phyloP scores from a whole-genome alignment of 2,329 filamentous ascomycete species.

The Magnaporthiopsis poae region DNA sequence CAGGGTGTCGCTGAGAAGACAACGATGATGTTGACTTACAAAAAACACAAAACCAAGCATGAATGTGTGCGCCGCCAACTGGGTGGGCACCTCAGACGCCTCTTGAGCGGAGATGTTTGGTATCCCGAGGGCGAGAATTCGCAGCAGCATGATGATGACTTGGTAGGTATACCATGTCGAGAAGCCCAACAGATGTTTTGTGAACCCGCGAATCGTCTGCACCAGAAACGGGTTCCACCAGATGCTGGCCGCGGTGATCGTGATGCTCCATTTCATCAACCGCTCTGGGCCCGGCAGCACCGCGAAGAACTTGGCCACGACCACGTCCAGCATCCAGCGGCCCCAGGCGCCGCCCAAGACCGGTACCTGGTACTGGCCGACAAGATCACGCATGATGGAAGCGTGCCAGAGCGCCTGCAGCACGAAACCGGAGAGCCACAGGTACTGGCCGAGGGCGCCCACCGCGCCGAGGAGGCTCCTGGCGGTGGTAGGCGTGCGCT shows the following conservation, averaged over 20 bases:
- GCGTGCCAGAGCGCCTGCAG: conserved; percentile 44
- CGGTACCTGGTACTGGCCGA: conserved; percentile 4
- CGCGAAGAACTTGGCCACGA: conserved; percentile 20
- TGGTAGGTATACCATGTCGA: conserved; percentile 59
- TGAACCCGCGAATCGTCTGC: conserved; percentile 50
- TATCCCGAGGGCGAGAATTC: conserved; percentile 39
- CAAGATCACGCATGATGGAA: conserved; percentile 20
- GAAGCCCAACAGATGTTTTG: conserved; percentile 49
- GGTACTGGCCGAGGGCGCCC: conserved; percentile 33
- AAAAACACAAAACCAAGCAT: conserved; percentile 43
- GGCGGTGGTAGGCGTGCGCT: conserved; percentile 27
- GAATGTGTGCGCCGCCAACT: conserved; percentile 43
- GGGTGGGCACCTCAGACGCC: conserved; percentile 27
- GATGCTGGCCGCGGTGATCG: conserved; percentile 39
- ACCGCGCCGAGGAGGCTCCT: conserved; percentile 21
- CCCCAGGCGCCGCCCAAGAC: background rate
- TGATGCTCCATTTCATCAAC: conserved; percentile 38
- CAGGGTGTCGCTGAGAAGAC: background rate
- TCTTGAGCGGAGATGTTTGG: conserved; percentile 24
- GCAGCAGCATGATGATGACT: conserved; percentile 44
- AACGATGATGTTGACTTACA: conserved; percentile 30
- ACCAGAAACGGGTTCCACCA: conserved; percentile 64
- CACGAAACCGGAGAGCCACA: conserved; percentile 39
- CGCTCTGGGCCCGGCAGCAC: conserved; percentile 30
- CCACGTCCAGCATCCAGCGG: background rate